Percentiles rank a stretch among this genome's conserved stretches.
These are phyloP conservation scores for Saposhnikovia divaricata DNA, from an alignment of 129 eudicot genomes.

Conservation along the genomic window DNA sequence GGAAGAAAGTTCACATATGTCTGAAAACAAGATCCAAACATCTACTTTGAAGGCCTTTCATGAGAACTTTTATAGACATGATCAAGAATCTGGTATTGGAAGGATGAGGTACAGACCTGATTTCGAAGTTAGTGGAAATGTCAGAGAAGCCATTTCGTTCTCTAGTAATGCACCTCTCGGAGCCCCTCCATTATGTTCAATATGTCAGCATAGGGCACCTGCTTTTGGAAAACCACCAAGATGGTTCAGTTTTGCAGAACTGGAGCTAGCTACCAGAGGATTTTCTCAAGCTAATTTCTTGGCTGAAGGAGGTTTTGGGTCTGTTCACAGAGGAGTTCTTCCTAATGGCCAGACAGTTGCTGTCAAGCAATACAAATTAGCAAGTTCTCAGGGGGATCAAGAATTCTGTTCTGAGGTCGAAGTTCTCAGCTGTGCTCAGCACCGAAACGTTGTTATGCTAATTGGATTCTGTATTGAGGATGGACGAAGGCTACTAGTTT, in stretches of 20 bases:
- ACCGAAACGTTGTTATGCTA: conserved; percentile 89
- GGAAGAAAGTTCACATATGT: conserved; percentile 35
- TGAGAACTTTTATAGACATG: conserved; percentile 43
- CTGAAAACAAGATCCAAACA: conserved; percentile 21
- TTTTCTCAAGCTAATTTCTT: conserved; percentile 86
- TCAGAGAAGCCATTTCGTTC: conserved; percentile 82
- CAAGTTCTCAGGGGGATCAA: conserved; percentile 96
- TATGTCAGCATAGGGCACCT: conserved; percentile 94
- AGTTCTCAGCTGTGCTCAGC: conserved; percentile 97
- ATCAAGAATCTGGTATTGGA: conserved; percentile 50
- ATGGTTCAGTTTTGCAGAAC: conserved; percentile 84
- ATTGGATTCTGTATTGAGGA: conserved; percentile 93
- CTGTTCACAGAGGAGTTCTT: conserved; percentile 91
- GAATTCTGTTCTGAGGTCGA: conserved; percentile 96
- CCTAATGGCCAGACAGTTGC: conserved; percentile 90
- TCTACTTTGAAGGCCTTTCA: conserved; percentile 40
- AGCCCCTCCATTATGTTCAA: conserved; percentile 90
- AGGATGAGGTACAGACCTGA: conserved; percentile 46
- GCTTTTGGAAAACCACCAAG: conserved; percentile 89
- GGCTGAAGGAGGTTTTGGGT: conserved; percentile 99
- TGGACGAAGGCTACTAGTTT: conserved; percentile 75
- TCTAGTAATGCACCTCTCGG: conserved; percentile 61
- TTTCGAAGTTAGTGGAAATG: conserved; percentile 55
- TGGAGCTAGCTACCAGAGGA: conserved; percentile 93
- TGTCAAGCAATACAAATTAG: conserved; percentile 91